A percentile compares a stretch with the other conserved stretches of the same genome.
Evolutionary conservation across 2,329 filamentous ascomycete species (phyloP).

Genomic region (Byssoonygena ceratinophila): DNA sequence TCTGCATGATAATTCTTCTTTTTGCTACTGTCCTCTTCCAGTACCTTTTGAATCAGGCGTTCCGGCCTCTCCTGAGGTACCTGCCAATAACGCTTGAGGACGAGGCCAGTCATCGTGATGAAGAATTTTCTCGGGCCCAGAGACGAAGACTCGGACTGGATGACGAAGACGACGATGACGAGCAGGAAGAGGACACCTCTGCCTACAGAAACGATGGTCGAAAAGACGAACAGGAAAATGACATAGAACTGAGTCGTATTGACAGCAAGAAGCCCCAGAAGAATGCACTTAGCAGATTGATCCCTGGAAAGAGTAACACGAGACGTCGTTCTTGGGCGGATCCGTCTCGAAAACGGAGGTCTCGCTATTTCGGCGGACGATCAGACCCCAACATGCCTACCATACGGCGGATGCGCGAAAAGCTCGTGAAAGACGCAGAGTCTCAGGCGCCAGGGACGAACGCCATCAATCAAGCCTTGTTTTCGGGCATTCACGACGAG

Average conservation of each 20-base stretch:
- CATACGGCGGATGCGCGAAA: slow-evolving; percentile 28
- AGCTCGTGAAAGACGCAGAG: slow-evolving; percentile 50
- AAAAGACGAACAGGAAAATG: slow-evolving; percentile 34
- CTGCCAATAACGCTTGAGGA: slow-evolving; percentile 93
- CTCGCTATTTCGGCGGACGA: slow-evolving; percentile 31
- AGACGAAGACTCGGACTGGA: slow-evolving; percentile 55
- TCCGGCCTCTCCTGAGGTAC: slow-evolving; percentile 75
- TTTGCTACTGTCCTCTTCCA: slow-evolving; percentile 68
- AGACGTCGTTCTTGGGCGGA: slow-evolving; percentile 36
- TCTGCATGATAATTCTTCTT: slow-evolving; percentile 69
- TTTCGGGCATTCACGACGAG: slow-evolving; percentile 79
- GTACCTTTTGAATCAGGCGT: slow-evolving; percentile 66
- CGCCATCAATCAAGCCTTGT: slow-evolving; percentile 66
- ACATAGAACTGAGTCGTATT: slow-evolving; percentile 36
- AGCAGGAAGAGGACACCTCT: slow-evolving; percentile 37
- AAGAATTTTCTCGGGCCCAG: slow-evolving; percentile 74
- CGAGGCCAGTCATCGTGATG: slow-evolving; percentile 81
- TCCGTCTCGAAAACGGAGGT: slow-evolving; percentile 31
- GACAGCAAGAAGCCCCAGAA: slow-evolving; percentile 8
- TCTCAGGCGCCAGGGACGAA: slow-evolving; percentile 50
- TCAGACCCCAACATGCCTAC: slow-evolving; percentile 27
- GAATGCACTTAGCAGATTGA: slow-evolving; percentile 20
- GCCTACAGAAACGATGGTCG: slow-evolving; percentile 22
- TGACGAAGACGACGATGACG: slow-evolving; percentile 45
- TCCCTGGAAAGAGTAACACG: slow-evolving; percentile 13